These are phyloP conservation scores for Eucalyptus guilfoylei DNA, from an alignment of 345 rosid species.

Conservation along the genomic window DNA sequence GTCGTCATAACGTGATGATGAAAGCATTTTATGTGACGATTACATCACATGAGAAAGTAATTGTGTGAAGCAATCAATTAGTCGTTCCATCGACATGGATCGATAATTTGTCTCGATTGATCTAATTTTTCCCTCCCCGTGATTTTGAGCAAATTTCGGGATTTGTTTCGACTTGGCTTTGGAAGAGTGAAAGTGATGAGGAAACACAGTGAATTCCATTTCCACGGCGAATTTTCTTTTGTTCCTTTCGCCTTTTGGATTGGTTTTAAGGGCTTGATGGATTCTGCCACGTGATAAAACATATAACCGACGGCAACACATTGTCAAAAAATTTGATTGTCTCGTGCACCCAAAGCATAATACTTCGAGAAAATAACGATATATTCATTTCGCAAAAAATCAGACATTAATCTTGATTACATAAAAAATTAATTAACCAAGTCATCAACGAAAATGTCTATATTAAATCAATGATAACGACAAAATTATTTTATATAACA, in stretches of 20 bases:
- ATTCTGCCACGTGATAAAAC: background rate
- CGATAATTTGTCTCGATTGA: background rate
- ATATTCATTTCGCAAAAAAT: background rate
- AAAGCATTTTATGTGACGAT: background rate
- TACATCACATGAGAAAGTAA: accelerated
- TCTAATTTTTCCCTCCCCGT: background rate
- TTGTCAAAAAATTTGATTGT: background rate
- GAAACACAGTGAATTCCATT: background rate
- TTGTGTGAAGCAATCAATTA: accelerated
- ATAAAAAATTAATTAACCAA: background rate
- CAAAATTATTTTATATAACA: background rate
- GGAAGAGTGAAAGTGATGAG: background rate
- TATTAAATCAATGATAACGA: background rate
- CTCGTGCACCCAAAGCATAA: background rate
- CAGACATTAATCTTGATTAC: background rate
- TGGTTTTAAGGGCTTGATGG: background rate
- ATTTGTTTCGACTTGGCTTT: background rate
- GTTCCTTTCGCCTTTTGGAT: background rate
- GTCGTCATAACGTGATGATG: accelerated
- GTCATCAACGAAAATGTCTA: background rate
- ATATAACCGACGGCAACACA: background rate
- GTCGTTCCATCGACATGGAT: accelerated
- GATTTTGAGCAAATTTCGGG: background rate
- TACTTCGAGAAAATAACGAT: accelerated
- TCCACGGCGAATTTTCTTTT: background rate